A percentile compares a stretch with the other conserved stretches of the same genome.
Evolutionary conservation across 805 yeast genomes (phyloP).

Genomic region (Suhomyces kilbournensis): DNA sequence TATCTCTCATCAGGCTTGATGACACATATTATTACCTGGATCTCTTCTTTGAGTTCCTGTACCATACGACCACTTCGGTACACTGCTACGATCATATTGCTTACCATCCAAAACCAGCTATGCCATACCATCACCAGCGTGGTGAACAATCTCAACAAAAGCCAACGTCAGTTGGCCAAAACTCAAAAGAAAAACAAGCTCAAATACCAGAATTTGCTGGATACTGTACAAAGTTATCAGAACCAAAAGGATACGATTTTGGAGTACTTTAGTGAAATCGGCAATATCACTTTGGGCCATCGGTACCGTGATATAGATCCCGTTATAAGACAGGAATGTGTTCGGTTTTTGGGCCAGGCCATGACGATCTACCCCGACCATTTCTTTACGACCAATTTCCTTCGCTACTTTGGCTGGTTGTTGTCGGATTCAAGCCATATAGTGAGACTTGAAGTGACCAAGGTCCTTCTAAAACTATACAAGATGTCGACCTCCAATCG

Average conservation of each 20-base stretch:
- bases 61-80: conserved; percentile 68
- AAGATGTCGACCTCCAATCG: conserved; percentile 17
- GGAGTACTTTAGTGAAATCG: conserved; percentile 61
- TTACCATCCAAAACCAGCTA: conserved; percentile 58
- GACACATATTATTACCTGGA: conserved; percentile 68
- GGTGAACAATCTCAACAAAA: conserved; percentile 37
- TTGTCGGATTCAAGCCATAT: conserved; percentile 63
- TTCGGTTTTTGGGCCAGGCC: conserved; percentile 64
- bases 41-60: conserved; percentile 67
- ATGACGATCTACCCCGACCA: conserved; percentile 66
- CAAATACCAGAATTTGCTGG: conserved; percentile 46
- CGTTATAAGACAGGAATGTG: conserved; percentile 66
- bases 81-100: conserved; percentile 57
- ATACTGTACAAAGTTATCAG: conserved; percentile 33
- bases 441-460: conserved; percentile 66
- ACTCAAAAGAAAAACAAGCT: conserved; percentile 32
- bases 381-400: conserved; percentile 65
- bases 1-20: conserved; percentile 42
- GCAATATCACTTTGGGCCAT: conserved; percentile 64
- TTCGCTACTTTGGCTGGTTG: conserved; percentile 82
- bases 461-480: conserved; percentile 50
- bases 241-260: conserved; percentile 52
- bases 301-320: conserved; percentile 81
- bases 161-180: conserved; percentile 41
- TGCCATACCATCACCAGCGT: conserved; percentile 47